These are phyloP conservation scores for Flaveria trinervia DNA, from an alignment of 129 eudicot species.

Conservation along the genomic window DNA sequence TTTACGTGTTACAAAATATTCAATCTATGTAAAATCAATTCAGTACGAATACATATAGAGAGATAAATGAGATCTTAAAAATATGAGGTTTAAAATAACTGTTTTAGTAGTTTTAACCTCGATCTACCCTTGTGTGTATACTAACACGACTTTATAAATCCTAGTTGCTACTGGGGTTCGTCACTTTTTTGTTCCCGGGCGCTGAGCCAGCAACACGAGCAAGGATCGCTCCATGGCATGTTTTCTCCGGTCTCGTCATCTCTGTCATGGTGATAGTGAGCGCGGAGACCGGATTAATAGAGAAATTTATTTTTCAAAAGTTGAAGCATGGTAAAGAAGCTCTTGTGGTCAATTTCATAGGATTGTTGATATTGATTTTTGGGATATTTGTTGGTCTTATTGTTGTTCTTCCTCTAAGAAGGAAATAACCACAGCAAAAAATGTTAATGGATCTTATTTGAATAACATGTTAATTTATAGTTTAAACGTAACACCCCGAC, in stretches of 20 bases:
- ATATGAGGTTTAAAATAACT: too few species aligned
- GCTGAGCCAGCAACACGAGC: constrained; percentile 48
- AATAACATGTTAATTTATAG: background rate
- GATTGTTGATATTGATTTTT: constrained; percentile 51
- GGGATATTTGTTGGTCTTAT: constrained; percentile 49
- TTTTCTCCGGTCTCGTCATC: constrained; percentile 48
- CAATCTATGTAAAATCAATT: too few species aligned
- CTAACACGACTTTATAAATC: constrained; percentile 21
- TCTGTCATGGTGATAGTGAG: constrained; percentile 51
- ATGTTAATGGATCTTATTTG: background rate
- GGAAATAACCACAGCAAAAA: constrained; percentile 25
- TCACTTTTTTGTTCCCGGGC: constrained; percentile 46
- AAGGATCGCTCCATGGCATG: constrained; percentile 60
- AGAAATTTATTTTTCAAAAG: constrained; percentile 45
- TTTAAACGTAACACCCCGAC: too few species aligned
- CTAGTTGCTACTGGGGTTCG: constrained; percentile 53
- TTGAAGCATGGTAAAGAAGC: constrained; percentile 55
- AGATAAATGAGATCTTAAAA: too few species aligned
- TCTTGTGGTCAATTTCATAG: constrained; percentile 64
- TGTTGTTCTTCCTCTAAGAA: constrained; percentile 40
- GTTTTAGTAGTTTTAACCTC: background rate
- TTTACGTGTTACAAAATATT: too few species aligned
- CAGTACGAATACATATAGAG: too few species aligned
- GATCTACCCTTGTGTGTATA: background rate
- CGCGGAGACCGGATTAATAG: constrained; percentile 54